Evolutionary conservation across 768 basidiomycete species (phyloP).

Genomic region (Collybiopsis luxurians): DNA sequence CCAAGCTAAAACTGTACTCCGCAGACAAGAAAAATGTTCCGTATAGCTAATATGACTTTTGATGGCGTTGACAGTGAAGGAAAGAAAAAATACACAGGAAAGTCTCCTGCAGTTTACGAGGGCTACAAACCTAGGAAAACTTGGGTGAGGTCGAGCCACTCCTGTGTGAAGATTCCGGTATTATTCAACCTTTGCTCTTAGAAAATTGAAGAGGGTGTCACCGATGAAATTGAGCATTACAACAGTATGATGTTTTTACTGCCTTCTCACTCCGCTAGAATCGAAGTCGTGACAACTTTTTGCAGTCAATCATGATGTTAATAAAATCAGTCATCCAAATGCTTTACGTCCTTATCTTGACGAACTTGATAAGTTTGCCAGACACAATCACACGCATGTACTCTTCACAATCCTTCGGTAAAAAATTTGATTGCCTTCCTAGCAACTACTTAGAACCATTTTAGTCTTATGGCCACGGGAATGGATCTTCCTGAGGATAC

Average conservation of each 20-base stretch:
- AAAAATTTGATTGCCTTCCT: not conserved
- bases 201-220: conserved; percentile 62
- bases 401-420: conserved; percentile 48
- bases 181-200: conserved; percentile 17
- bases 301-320: conserved; percentile 50
- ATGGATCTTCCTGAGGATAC: conserved; percentile 55
- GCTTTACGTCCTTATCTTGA: conserved; percentile 47
- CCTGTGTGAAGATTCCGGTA: not conserved
- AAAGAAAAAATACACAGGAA: conserved; percentile 38
- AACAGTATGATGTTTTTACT: conserved; percentile 26
- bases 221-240: conserved; percentile 63
- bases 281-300: not conserved
- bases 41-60: conserved; percentile 48
- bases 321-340: conserved; percentile 46
- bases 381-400: conserved; percentile 50
- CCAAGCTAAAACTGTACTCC: not conserved
- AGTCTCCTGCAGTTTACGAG: conserved; percentile 46
- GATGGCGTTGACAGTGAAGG: conserved; percentile 37
- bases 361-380: conserved; percentile 48
- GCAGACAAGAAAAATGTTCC: conserved; percentile 45
- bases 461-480: conserved; percentile 47
- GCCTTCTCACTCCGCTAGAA: no score
- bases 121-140: conserved; percentile 55
- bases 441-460: not conserved
- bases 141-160: conserved; percentile 37